These are phyloP conservation scores for Argentina anserina DNA, from an alignment of 306 rosid genomes.

Conservation along the genomic window DNA sequence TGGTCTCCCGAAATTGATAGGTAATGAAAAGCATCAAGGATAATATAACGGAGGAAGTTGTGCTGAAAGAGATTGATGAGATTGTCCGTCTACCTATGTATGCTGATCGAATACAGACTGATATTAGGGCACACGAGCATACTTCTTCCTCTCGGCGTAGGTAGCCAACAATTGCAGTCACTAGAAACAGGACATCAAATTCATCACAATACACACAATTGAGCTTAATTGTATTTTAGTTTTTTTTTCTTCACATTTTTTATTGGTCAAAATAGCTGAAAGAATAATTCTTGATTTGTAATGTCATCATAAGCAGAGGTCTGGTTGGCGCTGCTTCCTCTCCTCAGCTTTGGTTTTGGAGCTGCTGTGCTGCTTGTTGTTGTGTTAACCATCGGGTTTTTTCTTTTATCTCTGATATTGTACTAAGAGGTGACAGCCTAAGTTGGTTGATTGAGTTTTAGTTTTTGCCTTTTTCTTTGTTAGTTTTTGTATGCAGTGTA, in stretches of 20 bases:
- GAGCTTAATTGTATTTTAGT: not conserved
- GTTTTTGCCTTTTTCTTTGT: too few species aligned
- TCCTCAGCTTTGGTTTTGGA: too few species aligned
- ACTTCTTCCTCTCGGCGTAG: slow-evolving; percentile 14
- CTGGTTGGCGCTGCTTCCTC: too few species aligned
- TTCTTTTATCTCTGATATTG: too few species aligned
- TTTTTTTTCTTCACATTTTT: too few species aligned
- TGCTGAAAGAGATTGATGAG: slow-evolving; percentile 73
- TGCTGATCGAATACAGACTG: slow-evolving; percentile 72
- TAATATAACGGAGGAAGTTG: slow-evolving; percentile 73
- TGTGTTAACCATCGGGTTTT: too few species aligned
- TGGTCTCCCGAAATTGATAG: slow-evolving; percentile 27
- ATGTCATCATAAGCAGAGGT: slow-evolving; percentile 1
- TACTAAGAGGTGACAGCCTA: too few species aligned
- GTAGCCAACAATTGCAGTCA: not conserved
- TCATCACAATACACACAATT: not conserved
- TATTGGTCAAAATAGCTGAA: not conserved
- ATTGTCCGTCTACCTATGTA: slow-evolving; percentile 88
- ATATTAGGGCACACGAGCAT: slow-evolving; percentile 51
- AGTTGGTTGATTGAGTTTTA: too few species aligned
- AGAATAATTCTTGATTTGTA: not conserved
- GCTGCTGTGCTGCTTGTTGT: too few species aligned
- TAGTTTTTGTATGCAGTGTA: too few species aligned
- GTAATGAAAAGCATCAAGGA: slow-evolving; percentile 88
- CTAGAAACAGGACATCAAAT: not conserved